These are phyloP conservation scores for Calocybe gambosa DNA, from an alignment of 1,284 basidiomycete species.

Conservation along the genomic window DNA sequence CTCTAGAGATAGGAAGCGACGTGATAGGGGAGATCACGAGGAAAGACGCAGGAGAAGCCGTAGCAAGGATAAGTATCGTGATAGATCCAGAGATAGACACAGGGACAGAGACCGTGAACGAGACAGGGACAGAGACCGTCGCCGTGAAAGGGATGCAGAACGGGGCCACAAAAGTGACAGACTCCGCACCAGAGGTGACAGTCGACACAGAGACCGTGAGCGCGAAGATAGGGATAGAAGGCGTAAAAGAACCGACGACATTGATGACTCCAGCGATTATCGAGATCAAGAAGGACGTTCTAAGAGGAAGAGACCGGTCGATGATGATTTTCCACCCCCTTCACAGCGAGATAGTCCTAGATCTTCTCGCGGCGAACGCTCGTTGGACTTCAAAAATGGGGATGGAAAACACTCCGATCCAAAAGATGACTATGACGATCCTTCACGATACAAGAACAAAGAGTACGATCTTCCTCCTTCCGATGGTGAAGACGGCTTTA, in stretches of 20 bases:
- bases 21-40: constrained; percentile 41
- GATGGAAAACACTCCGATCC: constrained; percentile 44
- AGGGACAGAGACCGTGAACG: constrained; percentile 32
- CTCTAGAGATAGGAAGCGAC: constrained; percentile 52
- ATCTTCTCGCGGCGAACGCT: constrained; percentile 46
- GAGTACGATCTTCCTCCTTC: constrained; percentile 26
- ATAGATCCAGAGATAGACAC: constrained; percentile 48
- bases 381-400: constrained; percentile 47
- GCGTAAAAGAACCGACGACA: constrained; percentile 40
- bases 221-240: constrained; percentile 44
- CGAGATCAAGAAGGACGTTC: constrained; percentile 42
- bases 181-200: constrained; percentile 20
- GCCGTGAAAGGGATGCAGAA: constrained; percentile 38
- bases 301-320: constrained; percentile 52
- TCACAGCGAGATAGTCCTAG: constrained; percentile 50
- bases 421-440: constrained; percentile 57
- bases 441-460: constrained; percentile 33
- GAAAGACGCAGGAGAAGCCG: constrained; percentile 37
- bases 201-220: constrained; percentile 38
- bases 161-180: constrained; percentile 37
- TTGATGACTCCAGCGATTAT: constrained; percentile 38
- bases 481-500: constrained; percentile 25
- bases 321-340: constrained; percentile 34
- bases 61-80: constrained; percentile 34
- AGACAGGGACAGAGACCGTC: constrained; percentile 40